Evolutionary conservation across 495 filamentous ascomycete species (phyloP).

Genomic region (Penicillium cosmopolitanum): DNA sequence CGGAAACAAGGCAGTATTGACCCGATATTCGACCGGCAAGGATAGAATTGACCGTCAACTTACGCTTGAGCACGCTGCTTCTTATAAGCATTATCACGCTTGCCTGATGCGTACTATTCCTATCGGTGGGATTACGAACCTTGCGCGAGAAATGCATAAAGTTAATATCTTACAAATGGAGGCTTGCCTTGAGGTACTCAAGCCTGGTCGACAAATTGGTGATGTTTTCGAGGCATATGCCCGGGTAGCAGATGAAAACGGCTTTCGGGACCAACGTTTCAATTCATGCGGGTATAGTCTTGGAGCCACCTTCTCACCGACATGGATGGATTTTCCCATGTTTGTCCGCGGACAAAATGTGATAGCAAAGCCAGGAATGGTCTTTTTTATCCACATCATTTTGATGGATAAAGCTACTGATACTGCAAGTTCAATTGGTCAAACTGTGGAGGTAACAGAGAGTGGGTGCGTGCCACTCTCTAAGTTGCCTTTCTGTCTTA

Average conservation of each 20-base stretch:
- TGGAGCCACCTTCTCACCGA: slow-evolving; percentile 28
- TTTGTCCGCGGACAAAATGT: slow-evolving; percentile 29
- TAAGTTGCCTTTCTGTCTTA: slow-evolving; percentile 29
- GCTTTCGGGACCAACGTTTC: slow-evolving; percentile 32
- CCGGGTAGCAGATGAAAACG: slow-evolving; percentile 29
- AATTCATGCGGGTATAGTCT: slow-evolving; percentile 28
- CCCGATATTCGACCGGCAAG: slow-evolving; percentile 31
- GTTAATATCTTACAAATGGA: slow-evolving; percentile 31
- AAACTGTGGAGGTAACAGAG: slow-evolving; percentile 29
- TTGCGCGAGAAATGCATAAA: slow-evolving; percentile 24
- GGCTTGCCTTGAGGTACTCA: slow-evolving; percentile 26
- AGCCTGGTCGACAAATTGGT: slow-evolving; percentile 24
- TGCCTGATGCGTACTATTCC: slow-evolving; percentile 31
- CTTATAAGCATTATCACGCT: slow-evolving; percentile 31
- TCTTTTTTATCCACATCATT: slow-evolving; percentile 34
- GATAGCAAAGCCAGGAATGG: slow-evolving; percentile 24
- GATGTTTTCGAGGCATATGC: slow-evolving; percentile 33
- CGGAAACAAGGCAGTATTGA: slow-evolving; percentile 32
- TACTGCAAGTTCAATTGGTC: slow-evolving; percentile 30
- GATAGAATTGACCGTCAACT: slow-evolving; percentile 27
- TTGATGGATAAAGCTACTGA: slow-evolving; percentile 33
- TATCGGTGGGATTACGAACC: slow-evolving; percentile 28
- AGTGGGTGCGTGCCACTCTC: slow-evolving; percentile 27
- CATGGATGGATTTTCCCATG: slow-evolving; percentile 34
- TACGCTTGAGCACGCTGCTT: slow-evolving; percentile 28